Base-by-base conservation (phyloP, 2,329 filamentous ascomycete genomes). In the Pseudofabraea citricarpa region DNA sequence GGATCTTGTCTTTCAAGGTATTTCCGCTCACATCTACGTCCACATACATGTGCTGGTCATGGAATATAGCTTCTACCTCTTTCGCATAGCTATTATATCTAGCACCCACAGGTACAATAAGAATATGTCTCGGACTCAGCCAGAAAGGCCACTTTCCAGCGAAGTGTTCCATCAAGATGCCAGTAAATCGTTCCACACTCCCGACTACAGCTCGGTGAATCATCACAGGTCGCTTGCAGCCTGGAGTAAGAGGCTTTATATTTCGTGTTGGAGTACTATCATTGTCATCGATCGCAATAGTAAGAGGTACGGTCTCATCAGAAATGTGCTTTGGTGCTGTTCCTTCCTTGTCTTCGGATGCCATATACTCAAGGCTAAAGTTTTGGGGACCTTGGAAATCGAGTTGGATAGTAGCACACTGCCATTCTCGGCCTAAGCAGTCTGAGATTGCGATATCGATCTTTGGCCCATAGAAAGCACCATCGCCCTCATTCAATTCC, bases 381-480 rank as follows among this genome's bases (percentile, higher is more conserved):
- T 90, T 90, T 56, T 85, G 74, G 2, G 85, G 85, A 16, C 87
- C 77, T 61, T 95, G 86, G 71, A 94, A 95, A 64, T 95, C 89
- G 43, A 95, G 79, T 69, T 97, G 91, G 55, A 97, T 95, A 10
- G 91, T 97, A 56, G 91, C 89, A 60, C 88, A 94, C 67, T 95
- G 87, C 71, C 83, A 87, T 47, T 90, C 87, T 63, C 90, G 80
- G 66, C 82, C 81, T 54, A 96, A 73, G 36, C 88, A 88, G 66
- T 96, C 91, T 40, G 83, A 84, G 59, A 98, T 90, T 48, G 88
- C 94, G 60, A 98, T 93, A 58, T 98, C 93, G 56, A 97, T 95
- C 79, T 98, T 98, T 40, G 93, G 93, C 2, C 93, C 93, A 65
- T 98, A 98, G 70, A 97, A 98, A 41, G 93, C 93, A 61, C 93